Base-by-base conservation (phyloP, 345 rosid species). In the Conringia planisiliqua region DNA sequence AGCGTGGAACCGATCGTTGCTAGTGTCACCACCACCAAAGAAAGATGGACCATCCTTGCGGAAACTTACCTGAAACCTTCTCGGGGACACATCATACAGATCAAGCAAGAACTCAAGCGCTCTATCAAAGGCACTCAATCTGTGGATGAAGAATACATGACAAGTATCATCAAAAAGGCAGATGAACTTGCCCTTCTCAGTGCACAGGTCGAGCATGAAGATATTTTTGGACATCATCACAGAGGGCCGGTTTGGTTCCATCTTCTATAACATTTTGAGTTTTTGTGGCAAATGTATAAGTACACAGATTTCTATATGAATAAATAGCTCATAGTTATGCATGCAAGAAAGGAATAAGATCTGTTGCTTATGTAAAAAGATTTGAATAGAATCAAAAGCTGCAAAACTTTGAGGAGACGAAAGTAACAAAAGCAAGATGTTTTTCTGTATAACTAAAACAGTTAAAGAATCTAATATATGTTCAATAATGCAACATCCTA, bases 1-100 rank as follows among this genome's bases (percentile, higher is more conserved):
- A 80, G 88, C 82, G 78, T 90, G 70, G 84, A 64, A 72, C 84
- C 84, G 78, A 27, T 71, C 85, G 16, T 81, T 86, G 7, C 60
- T 80, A 11, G 57, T 85, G 13, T 85, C 69, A 66, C 73, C 60
- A 24, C 89, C 82, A 71, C 76, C 81, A 14, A 43, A 0, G 17
- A 43, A 1, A 43, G 13, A 17, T 43, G 47, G 47, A 43, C 3
- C 47, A 2, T 22, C 1, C 24, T 2, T 22, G 24, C 24, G 24
- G 24, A 2, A 22, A 22, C 24, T 22, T 22, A 22, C 24, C 1
- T 1, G 24, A 22, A 22, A 22, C 24, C 24, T 22, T 22, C 24
- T 22, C 24, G 18, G 6, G 14, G 17, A 42, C 17, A 5, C 47
- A 42, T 42, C 47, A 42, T 13, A 42, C 17, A 14, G 47, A 42